Evolutionary conservation across 495 filamentous ascomycete genomes (phyloP), one percentile per base, ranked within the genome.

Genomic region (Xylaria flabelliformis): DNA sequence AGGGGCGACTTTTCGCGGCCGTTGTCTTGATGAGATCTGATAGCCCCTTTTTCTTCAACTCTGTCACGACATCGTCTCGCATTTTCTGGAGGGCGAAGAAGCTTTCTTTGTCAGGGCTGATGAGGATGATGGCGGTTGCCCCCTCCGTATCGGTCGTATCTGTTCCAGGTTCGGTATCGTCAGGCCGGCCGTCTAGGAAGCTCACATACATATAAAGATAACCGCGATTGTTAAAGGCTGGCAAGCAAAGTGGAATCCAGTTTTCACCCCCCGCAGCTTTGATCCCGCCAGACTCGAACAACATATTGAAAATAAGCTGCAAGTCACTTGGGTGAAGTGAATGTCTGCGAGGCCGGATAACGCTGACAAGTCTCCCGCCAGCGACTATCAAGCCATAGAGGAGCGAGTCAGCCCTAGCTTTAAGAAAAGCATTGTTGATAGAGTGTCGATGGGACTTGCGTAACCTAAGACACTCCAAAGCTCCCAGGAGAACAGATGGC

Each of bases 151-250:
- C 74, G 24, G 82, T 78, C 21, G 51, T 9, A 44, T 77, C 72
- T 70, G 69, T 74, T 66, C 73, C 63, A 21, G 72, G 69, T 53
- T 55, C 72, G 17, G 53, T 68, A 29, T 81, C 80, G n/a, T 80
- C 80, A 5, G 51, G 55, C 15, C 55, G 63, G 17, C 67, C 61
- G 73, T 87, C 85, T 66, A 98, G 87, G 78, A 98, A 99, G 82
- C 93, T 96, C 79, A 98, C 95, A 79, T 98, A 99, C 93, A 98
- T 98, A 83, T 98, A 97, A 2, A 99, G 87, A 79, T 96, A 98
- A n/a, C 97, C 97, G 61, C 90, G 92, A 77, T 92, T 97, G 83
- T 99, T 99, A 84, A 99, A 99, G 7, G 94, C 95, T 12, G 97
- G 97, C 12, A 99, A 88, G 75, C 97, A 98, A 9, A 99, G 87